Conservation (phyloP, 805 yeast genomes). For the Hanseniaspora guilliermondii region DNA sequence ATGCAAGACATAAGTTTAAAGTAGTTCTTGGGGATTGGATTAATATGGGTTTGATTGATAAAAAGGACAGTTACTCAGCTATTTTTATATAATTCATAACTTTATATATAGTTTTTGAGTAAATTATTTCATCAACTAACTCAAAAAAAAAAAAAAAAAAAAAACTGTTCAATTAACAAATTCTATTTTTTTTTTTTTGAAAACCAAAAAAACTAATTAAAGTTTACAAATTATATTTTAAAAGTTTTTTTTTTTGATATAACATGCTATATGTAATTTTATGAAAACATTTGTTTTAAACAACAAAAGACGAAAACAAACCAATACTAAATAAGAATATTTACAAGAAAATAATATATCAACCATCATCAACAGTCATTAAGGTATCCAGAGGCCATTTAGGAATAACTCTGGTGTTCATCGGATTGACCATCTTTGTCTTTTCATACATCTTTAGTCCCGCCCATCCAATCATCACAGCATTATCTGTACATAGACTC, state of each 20-base stretch:
- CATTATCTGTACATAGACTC: constrained; percentile 80
- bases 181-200: background rate
- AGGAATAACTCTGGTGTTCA: constrained; percentile 50
- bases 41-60: constrained; percentile 41
- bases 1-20: constrained; percentile 62
- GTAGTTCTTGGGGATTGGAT: constrained; percentile 65
- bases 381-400: constrained; percentile 70
- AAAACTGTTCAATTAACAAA: background rate
- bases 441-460: constrained; percentile 75
- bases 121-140: background rate
- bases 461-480: constrained; percentile 95
- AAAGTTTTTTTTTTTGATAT: too few relatives aligned
- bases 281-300: too few relatives aligned
- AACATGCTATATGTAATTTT: background rate
- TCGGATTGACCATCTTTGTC: constrained; percentile 30
- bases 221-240: background rate
- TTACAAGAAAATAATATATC: background rate
- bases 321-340: background rate
- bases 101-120: background rate
- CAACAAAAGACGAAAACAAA: too few relatives aligned
- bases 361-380: constrained; percentile 23
- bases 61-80: constrained; percentile 8
- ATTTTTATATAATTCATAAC: background rate
- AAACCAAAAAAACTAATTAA: background rate
- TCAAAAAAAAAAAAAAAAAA: background rate